Percentiles rank a stretch among this genome's conserved stretches.
These are phyloP conservation scores for Schizochytrium sp. DNA, from an alignment of 108 stramenopile genomes.

Conservation along the genomic window DNA sequence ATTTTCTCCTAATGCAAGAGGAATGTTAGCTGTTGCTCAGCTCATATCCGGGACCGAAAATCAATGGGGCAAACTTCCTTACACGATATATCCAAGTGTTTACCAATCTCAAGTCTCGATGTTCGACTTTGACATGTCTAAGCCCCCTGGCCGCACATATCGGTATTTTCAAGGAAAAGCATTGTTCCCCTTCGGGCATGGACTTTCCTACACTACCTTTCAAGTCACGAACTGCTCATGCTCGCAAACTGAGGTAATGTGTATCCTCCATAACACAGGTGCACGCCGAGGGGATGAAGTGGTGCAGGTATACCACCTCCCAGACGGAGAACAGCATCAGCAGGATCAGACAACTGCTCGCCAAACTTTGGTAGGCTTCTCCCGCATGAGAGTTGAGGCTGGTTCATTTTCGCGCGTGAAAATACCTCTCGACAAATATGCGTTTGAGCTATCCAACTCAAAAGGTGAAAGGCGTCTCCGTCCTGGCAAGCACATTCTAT, in stretches of 20 bases:
- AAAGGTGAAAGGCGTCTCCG: background rate
- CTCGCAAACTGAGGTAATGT: background rate
- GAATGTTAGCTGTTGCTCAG: background rate
- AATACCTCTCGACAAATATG: background rate
- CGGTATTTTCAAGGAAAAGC: conserved; percentile 13
- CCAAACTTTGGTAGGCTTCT: background rate
- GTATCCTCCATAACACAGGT: conserved; percentile 2
- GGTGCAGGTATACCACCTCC: conserved; percentile 30
- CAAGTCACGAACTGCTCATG: background rate
- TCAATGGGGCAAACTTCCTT: conserved; percentile 48
- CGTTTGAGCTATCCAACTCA: background rate
- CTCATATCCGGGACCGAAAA: background rate
- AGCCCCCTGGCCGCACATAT: conserved; percentile 36
- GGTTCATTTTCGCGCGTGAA: background rate
- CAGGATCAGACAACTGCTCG: background rate
- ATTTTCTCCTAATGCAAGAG: background rate
- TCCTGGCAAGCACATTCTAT: background rate
- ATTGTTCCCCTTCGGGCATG: conserved; percentile 35
- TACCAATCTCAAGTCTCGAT: background rate
- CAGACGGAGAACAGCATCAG: background rate
- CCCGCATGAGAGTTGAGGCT: background rate
- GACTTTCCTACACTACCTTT: conserved; percentile 36
- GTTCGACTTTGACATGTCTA: conserved; percentile 27
- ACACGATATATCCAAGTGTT: conserved; percentile 5
- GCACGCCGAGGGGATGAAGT: conserved; percentile 24